Base-by-base conservation (phyloP, 306 rosid genomes). In the Inga leiocalycina region DNA sequence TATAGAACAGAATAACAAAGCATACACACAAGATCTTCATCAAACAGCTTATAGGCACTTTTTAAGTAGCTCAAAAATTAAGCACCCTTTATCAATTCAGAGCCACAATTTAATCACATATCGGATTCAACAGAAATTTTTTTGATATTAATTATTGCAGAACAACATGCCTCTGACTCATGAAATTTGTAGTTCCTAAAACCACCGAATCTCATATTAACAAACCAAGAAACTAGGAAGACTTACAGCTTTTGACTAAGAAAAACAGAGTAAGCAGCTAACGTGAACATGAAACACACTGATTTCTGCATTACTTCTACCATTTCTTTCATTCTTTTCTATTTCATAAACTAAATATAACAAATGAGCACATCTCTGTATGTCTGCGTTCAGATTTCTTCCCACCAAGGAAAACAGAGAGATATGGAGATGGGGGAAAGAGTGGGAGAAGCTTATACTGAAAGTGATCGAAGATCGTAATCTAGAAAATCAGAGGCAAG, bases 371-470 rank as follows among this genome's bases (percentile, higher is more conserved):
- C 22, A 37, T 35, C 61, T 56, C 1, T 56, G 30, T 59, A n/a
- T 82, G 52, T 30, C 2, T 30, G 57, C 64, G 43, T 7, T 11
- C 35, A 86, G 89, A 15, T 80, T 83, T 80, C 62, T 87, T 76
- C 85, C 83, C 24, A 83, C 87, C 22, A 80, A 83, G 78, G 82
- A 46, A 72, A 87, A 81, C 81, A 83, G 34, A 80, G 81, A 83
- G 71, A 3, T 73, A 30, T 27, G 83, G 83, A 87, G 49, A 20
- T 15, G 80, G 54, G 17, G 80, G 83, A 80, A 87, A 80, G 87
- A 87, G 78, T 78, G 77, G 6, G 83, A 87, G 17, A n/a, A 12
- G 20, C n/a, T 87, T 80, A 48, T 87, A 54, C 71, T 77, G 46
- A 37, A 80, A 45, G 45, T 80, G 62, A 78, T 83, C 19, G 37